These are phyloP conservation scores for Colletotrichum cordylinicola DNA, from an alignment of 2,329 filamentous ascomycete genomes.

Conservation along the genomic window DNA sequence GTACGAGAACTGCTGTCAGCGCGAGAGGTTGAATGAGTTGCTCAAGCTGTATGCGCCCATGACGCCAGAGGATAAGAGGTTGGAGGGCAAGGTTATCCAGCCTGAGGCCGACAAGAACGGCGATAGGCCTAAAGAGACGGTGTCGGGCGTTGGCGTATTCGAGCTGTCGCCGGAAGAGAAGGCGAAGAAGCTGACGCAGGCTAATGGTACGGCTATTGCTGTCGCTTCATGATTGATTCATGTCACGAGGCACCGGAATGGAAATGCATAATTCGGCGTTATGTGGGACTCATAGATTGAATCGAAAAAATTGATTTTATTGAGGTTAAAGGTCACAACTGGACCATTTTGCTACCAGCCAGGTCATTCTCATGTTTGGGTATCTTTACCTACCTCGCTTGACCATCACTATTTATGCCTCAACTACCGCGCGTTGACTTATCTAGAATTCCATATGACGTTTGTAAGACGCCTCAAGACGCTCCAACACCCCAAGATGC, in stretches of 20 bases:
- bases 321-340: background rate
- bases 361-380: background rate
- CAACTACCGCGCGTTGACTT: background rate
- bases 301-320: background rate
- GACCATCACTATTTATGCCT: background rate
- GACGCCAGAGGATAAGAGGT: conserved; percentile 24
- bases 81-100: conserved; percentile 33
- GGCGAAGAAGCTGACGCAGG: conserved; percentile 14
- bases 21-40: conserved; percentile 49
- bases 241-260: background rate
- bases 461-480: conserved; percentile 17
- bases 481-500: conserved; percentile 25
- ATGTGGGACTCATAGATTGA: background rate
- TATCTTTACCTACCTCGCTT: background rate
- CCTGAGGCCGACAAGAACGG: conserved; percentile 3
- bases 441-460: background rate
- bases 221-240: background rate
- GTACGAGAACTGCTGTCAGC: conserved; percentile 55
- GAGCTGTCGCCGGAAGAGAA: conserved; percentile 32
- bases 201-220: background rate
- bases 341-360: background rate
- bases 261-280: conserved; percentile 4
- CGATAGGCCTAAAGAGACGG: conserved; percentile 20
- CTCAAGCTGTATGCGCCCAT: conserved; percentile 27
- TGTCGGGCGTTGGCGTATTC: conserved; percentile 33